Percentiles rank a stretch among this genome's conserved stretches.
Evolutionary conservation across 495 filamentous ascomycete genomes (phyloP).

Genomic region (Penicillium diatomitis): DNA sequence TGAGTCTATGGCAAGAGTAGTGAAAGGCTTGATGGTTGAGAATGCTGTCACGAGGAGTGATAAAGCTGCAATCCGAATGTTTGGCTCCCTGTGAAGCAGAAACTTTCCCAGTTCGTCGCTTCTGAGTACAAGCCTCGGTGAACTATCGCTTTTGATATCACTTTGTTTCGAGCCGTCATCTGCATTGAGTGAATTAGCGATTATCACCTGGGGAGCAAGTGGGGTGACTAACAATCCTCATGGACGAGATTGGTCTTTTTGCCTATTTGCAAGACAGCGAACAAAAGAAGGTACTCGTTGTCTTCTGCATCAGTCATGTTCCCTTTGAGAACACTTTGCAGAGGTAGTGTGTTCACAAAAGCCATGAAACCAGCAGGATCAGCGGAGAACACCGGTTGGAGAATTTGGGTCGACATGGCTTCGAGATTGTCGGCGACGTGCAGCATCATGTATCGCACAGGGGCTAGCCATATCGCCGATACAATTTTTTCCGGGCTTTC

Average conservation of each 20-base stretch:
- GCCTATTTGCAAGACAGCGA: constrained; percentile 63
- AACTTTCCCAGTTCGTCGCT: constrained; percentile 35
- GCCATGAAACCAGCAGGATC: constrained; percentile 42
- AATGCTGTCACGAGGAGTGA: constrained; percentile 64
- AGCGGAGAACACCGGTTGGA: constrained; percentile 59
- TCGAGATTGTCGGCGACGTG: constrained; percentile 48
- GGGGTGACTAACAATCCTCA: constrained; percentile 51
- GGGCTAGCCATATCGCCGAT: constrained; percentile 26
- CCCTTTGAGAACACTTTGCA: constrained; percentile 31
- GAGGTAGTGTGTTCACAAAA: constrained; percentile 45
- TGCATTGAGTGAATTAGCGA: constrained; percentile 11
- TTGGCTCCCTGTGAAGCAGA: constrained; percentile 54
- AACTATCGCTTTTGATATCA: constrained; percentile 5
- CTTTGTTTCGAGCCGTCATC: constrained; percentile 22
- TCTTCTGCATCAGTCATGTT: constrained; percentile 32
- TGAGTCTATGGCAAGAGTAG: constrained; percentile 44
- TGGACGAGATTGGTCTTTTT: constrained; percentile 71
- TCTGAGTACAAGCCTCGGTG: constrained; percentile 24
- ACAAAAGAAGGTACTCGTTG: constrained; percentile 50
- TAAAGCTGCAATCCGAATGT: constrained; percentile 63
- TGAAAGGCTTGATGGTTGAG: constrained; percentile 61
- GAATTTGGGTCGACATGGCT: constrained; percentile 61
- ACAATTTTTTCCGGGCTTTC: constrained; percentile 7
- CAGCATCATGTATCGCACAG: constrained; percentile 29
- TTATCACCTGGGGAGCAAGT: too few relatives aligned